phyloP scores from a whole-genome alignment of 305 asterid species.

The Fraxinus albicans region DNA sequence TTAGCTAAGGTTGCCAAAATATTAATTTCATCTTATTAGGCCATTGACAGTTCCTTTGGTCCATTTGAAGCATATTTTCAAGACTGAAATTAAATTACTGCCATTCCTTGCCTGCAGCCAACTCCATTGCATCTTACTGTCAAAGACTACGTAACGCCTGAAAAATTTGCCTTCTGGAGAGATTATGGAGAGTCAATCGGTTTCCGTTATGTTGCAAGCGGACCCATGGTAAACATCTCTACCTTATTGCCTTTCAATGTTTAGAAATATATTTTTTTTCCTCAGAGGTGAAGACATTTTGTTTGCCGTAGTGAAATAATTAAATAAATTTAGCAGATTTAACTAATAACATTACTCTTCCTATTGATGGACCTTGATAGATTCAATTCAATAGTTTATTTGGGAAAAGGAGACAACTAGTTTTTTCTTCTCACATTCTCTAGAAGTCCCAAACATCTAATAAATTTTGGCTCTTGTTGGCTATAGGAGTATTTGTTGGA shows the following conservation, averaged over 20 bases:
- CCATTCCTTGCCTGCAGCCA: conserved; percentile 60
- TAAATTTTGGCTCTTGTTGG: not conserved
- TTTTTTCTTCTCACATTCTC: not conserved
- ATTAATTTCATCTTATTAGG: not conserved
- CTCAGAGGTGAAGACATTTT: not conserved
- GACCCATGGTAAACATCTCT: conserved; percentile 73
- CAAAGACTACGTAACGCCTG: conserved; percentile 86
- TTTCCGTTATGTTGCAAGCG: conserved; percentile 96
- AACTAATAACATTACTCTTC: not conserved
- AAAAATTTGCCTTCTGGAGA: conserved; percentile 89
- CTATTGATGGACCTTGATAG: not conserved
- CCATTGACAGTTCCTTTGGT: not conserved
- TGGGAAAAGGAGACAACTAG: not conserved
- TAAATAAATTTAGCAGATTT: not conserved
- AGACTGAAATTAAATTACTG: conserved; percentile 16
- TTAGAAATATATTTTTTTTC: not conserved
- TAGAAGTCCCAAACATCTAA: not conserved
- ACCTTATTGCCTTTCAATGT: conserved; percentile 3
- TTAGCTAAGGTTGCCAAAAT: not conserved
- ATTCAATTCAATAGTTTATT: not conserved
- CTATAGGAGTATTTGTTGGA: not conserved
- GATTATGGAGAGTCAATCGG: conserved; percentile 93
- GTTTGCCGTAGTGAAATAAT: not conserved
- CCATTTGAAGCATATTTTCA: not conserved
- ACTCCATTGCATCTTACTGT: conserved; percentile 96